Base-by-base conservation (phyloP, 352 stramenopile genomes). In the Pythium volutum region DNA sequence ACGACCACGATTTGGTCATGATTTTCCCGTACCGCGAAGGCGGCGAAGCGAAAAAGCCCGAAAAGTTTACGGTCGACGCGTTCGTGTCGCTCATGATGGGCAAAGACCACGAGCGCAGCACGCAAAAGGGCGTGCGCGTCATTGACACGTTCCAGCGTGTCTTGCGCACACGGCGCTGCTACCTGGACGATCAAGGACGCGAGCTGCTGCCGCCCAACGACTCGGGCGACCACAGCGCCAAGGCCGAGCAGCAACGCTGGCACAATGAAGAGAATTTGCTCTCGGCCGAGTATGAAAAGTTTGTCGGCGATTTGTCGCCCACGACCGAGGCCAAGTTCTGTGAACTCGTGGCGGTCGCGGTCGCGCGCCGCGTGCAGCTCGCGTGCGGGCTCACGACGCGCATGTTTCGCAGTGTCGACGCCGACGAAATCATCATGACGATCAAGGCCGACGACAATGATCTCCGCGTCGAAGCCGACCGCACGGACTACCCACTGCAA, bases 391-490 rank as follows among this genome's bases (percentile, higher is more conserved):
- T 92, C 33, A 92, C 77, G 18, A 91, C 83, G 59, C 77, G 80
- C 50, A 86, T 94, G 80, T 94, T 94, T 47, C 61, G 77, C n/a
- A 91, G 79, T 46, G 82, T 72, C 41, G 81, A 89, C 53, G 65
- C 59, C 3, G 81, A 93, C 33, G 81, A 90, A 72, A 91, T 92
- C 50, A 86, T 94, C 36, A 89, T 94, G 80, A 87, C 77, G 5
- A 79, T 92, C 62, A 89, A 84, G 59, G 72, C 82, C 3, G 84
- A 94, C 31, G 80, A 94, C 62, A 77, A 85, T 27, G 82, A 94
- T 55, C 59, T 94, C 36, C 62, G 76, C 7, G 66, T 89, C 7
- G 82, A 91, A 48, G 82, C 84, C 1, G 84, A 91, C 55, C 84
- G 84, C 42, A 80, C 69, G 6, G 65, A 90, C 64, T 92, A 91